These are phyloP conservation scores for Monilinia fructigena DNA, from an alignment of 2,329 filamentous ascomycete genomes.

Conservation along the genomic window DNA sequence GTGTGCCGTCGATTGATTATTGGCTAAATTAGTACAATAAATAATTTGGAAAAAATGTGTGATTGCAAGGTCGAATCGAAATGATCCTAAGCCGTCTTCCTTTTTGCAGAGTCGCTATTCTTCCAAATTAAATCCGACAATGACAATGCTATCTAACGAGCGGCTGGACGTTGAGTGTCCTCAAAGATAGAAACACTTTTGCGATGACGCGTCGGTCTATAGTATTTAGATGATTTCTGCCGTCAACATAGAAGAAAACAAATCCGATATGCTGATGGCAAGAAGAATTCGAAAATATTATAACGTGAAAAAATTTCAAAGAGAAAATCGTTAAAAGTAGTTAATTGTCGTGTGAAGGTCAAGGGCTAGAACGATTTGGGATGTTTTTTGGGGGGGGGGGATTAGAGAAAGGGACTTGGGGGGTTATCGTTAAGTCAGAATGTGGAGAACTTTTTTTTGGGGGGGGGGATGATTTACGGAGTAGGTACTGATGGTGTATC, in stretches of 20 bases:
- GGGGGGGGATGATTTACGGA: no score
- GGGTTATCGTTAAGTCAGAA: constrained; percentile 1
- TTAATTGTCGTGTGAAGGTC: constrained; percentile 7
- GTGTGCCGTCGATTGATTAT: constrained; percentile 16
- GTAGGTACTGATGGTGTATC: no score
- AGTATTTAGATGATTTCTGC: constrained; percentile 22
- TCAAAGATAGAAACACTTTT: constrained; percentile 33
- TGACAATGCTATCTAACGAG: constrained; percentile 34
- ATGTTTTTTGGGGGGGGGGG: no score
- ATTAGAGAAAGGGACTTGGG: constrained; percentile 12
- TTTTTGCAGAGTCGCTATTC: constrained; percentile 19
- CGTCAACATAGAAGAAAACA: constrained; percentile 27
- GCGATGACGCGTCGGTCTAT: constrained; percentile 38
- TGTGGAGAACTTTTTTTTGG: constrained; percentile 1
- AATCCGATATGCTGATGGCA: constrained; percentile 29
- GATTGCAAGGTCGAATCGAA: constrained; percentile 3
- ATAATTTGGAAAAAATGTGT: not conserved
- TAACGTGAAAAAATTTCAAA: constrained; percentile 21
- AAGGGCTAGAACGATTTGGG: constrained; percentile 12
- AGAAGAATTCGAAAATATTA: constrained; percentile 32
- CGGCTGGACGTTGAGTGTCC: constrained; percentile 38
- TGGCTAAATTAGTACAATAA: constrained; percentile 8
- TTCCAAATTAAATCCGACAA: constrained; percentile 2
- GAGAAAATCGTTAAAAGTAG: not conserved
- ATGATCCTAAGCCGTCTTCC: not conserved